Evolutionary conservation across 352 stramenopile genomes (phyloP).

Genomic region (Thraustochytrium striatum): DNA sequence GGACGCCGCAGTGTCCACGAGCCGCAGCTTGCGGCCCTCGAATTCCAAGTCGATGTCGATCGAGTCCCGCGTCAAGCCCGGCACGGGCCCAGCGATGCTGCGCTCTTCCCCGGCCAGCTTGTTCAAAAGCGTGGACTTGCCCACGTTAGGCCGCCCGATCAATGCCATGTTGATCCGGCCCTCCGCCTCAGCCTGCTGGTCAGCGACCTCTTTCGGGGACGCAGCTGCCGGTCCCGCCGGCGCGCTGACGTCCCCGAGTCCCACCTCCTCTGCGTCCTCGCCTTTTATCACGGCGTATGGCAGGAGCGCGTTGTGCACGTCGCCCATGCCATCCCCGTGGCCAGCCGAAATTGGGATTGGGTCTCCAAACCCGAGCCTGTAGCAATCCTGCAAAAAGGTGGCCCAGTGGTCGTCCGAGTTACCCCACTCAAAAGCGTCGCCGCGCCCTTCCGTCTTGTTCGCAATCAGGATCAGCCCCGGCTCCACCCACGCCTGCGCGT

Average conservation of each 20-base stretch:
- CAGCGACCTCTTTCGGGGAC: no score
- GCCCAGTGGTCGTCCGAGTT: slow-evolving; percentile 43
- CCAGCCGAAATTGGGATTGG: slow-evolving; percentile 60
- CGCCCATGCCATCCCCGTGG: slow-evolving; percentile 60
- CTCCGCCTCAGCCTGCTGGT: no score
- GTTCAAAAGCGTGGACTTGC: slow-evolving; percentile 64
- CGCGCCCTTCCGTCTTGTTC: slow-evolving; percentile 49
- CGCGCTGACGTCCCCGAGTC: no score
- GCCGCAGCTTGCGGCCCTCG: slow-evolving; percentile 52
- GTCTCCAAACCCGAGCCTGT: slow-evolving; percentile 59
- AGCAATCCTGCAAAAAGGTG: slow-evolving; percentile 46
- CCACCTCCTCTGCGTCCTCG: slow-evolving; percentile 21
- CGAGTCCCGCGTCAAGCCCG: slow-evolving; percentile 61
- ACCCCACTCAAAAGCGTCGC: slow-evolving; percentile 5
- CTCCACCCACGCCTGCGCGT: not conserved
- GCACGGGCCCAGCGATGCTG: slow-evolving; percentile 57
- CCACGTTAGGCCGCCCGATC: slow-evolving; percentile 61
- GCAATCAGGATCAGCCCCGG: slow-evolving; percentile 48
- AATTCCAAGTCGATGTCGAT: slow-evolving; percentile 60
- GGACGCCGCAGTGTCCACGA: slow-evolving; percentile 62
- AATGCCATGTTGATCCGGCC: slow-evolving; percentile 50
- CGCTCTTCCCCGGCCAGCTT: slow-evolving; percentile 57
- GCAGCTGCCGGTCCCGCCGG: no score
- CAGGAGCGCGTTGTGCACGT: slow-evolving; percentile 55
- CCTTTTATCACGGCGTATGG: slow-evolving; percentile 18